Evolutionary conservation across 2,329 filamentous ascomycete species (phyloP).

Genomic region (Plenodomus biglobosus): DNA sequence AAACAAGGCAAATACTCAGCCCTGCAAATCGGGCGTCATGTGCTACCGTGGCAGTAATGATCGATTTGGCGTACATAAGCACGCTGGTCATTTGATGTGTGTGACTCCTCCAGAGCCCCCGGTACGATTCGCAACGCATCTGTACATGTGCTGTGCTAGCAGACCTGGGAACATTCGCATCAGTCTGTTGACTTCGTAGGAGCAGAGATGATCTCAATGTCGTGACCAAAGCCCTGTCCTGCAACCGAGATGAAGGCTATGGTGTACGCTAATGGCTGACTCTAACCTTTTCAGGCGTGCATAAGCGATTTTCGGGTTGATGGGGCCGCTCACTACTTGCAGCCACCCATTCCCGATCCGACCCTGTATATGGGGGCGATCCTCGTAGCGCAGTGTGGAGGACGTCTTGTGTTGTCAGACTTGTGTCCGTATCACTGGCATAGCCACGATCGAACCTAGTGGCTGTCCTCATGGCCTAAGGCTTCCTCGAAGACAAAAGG

Average conservation of each 20-base stretch:
- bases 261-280: not conserved
- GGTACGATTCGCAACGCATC: too few relatives aligned
- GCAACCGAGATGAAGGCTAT: too few relatives aligned
- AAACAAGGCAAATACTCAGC: not conserved
- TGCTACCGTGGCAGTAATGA: not conserved
- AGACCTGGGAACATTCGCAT: too few relatives aligned
- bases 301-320: not conserved
- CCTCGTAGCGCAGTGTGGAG: not conserved
- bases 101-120: too few relatives aligned
- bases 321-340: not conserved
- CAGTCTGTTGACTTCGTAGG: too few relatives aligned
- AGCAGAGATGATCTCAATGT: too few relatives aligned
- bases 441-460: slow-evolving; percentile 9
- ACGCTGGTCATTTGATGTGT: too few relatives aligned
- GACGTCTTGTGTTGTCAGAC: not conserved
- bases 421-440: not conserved
- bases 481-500: too few relatives aligned
- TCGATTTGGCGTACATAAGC: not conserved
- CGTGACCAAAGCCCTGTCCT: too few relatives aligned
- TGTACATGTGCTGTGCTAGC: too few relatives aligned
- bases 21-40: not conserved
- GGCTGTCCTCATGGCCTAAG: not conserved
- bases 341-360: not conserved
- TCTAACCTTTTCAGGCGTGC: not conserved
- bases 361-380: not conserved